Percentiles rank a stretch among this genome's conserved stretches.
Evolutionary conservation across 2,329 filamentous ascomycete genomes (phyloP).

Genomic region (Rhinocladiella mackenziei): DNA sequence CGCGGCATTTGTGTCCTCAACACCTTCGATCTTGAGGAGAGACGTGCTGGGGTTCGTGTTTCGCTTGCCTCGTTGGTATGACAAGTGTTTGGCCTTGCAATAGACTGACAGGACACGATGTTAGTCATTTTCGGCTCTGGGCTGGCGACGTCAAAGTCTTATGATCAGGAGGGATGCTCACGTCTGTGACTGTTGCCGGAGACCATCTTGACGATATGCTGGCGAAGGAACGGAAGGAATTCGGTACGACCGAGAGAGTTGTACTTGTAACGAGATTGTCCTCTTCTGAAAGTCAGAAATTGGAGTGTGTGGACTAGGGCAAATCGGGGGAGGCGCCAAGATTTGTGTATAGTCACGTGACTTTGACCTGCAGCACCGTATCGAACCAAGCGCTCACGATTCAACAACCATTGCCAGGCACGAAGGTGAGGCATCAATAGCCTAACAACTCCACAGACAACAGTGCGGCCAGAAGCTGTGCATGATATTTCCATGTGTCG

Average conservation of each 20-base stretch:
- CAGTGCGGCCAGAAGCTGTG: too few species aligned
- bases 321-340: slow-evolving; percentile 18
- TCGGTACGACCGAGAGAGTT: slow-evolving; percentile 40
- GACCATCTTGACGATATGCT: slow-evolving; percentile 68
- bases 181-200: slow-evolving; percentile 83
- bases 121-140: background rate
- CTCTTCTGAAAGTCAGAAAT: slow-evolving; percentile 24
- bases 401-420: too few species aligned
- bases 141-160: background rate
- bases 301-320: slow-evolving; percentile 20
- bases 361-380: background rate
- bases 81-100: slow-evolving; percentile 96
- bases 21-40: slow-evolving; percentile 98
- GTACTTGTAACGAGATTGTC: slow-evolving; percentile 22
- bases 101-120: slow-evolving; percentile 58
- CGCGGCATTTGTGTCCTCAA: slow-evolving; percentile 83
- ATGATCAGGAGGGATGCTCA: slow-evolving; percentile 45
- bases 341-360: slow-evolving; percentile 8
- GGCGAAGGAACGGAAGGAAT: slow-evolving; percentile 29
- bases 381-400: too few species aligned
- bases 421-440: too few species aligned
- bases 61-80: slow-evolving; percentile 94
- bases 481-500: too few species aligned
- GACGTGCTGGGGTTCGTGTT: slow-evolving; percentile 83
- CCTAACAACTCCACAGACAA: too few species aligned